Evolutionary conservation across 345 rosid genomes (phyloP).

Genomic region (Excoecaria cochinchinensis): DNA sequence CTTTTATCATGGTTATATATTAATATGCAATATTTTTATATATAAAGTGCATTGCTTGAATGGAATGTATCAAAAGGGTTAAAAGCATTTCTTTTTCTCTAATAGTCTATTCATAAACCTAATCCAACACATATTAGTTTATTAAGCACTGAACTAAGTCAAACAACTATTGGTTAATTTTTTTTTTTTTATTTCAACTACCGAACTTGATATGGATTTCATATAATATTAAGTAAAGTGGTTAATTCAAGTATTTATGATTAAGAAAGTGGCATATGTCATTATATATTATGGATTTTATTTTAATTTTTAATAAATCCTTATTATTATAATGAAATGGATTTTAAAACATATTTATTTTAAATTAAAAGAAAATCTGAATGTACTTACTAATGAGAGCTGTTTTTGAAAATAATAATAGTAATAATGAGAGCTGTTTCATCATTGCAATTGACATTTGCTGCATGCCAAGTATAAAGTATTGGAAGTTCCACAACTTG

Average conservation of each 20-base stretch:
- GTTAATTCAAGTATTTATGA: too few species aligned
- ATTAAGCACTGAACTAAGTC: neutral
- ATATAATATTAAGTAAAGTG: neutral
- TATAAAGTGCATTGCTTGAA: too few species aligned
- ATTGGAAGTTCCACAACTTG: neutral
- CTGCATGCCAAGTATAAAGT: neutral
- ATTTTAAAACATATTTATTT: too few species aligned
- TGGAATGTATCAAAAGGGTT: too few species aligned
- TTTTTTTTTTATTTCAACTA: neutral
- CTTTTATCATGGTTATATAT: too few species aligned
- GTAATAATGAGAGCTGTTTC: neutral
- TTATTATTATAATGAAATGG: too few species aligned
- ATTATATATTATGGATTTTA: too few species aligned
- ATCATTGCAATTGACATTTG: slow-evolving; percentile 10
- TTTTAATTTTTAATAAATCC: too few species aligned
- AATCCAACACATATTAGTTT: neutral
- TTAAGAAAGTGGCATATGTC: too few species aligned
- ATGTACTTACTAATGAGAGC: neutral
- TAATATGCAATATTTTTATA: too few species aligned
- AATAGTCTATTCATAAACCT: neutral
- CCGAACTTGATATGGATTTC: neutral
- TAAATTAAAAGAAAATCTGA: too few species aligned
- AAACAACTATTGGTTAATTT: neutral
- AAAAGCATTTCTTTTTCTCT: too few species aligned
- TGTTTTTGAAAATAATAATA: neutral